These are phyloP conservation scores for Fusarium pseudonygamai DNA, from an alignment of 2,329 filamentous ascomycete species.

Conservation along the genomic window DNA sequence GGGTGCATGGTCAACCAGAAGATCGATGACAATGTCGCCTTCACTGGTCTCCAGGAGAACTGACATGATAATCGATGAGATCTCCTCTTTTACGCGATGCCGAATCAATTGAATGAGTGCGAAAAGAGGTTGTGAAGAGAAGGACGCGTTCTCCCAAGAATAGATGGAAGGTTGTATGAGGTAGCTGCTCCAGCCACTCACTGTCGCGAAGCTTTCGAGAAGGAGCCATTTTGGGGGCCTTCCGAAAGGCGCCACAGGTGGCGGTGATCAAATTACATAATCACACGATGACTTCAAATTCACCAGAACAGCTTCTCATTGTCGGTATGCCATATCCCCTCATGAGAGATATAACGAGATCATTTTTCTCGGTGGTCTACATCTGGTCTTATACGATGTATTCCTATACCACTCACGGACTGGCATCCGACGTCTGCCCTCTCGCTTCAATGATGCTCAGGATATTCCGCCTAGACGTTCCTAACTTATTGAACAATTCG, in stretches of 20 bases:
- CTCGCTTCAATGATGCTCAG: background rate
- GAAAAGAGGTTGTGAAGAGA: background rate
- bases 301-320: background rate
- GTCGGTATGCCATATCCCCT: background rate
- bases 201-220: slow-evolving; percentile 26
- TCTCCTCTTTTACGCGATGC: background rate
- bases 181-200: slow-evolving; percentile 21
- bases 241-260: slow-evolving; percentile 11
- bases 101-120: background rate
- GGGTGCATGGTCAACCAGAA: slow-evolving; percentile 88
- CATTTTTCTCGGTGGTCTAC: background rate
- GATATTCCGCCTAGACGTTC: background rate
- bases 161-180: slow-evolving; percentile 16
- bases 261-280: background rate
- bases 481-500: background rate
- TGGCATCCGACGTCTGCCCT: background rate
- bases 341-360: background rate
- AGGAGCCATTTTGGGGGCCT: background rate
- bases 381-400: too few relatives aligned
- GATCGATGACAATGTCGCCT: slow-evolving; percentile 94
- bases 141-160: slow-evolving; percentile 4
- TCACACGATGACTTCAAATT: slow-evolving; percentile 9
- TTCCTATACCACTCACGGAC: background rate
- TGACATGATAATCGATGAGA: slow-evolving; percentile 69
- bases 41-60: slow-evolving; percentile 92